Base-by-base conservation (phyloP, 768 basidiomycete species). In the Amanita thiersii region DNA sequence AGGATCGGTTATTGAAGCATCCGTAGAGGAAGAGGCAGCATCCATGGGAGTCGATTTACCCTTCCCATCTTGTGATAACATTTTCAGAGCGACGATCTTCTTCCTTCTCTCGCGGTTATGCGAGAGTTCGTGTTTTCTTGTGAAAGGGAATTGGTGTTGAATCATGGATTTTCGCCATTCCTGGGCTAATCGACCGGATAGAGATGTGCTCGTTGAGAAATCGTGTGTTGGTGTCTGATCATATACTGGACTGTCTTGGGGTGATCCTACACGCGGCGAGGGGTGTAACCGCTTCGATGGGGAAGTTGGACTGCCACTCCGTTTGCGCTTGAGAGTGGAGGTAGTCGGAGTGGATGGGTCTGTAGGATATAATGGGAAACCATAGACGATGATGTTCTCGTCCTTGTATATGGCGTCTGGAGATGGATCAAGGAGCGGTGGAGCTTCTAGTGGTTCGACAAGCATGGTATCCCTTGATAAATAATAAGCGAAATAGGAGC, bases 301-400 rank as follows among this genome's bases (percentile, higher is more conserved):
- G 3, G 37, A 39, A 21, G 65, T 55, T 2, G 61, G 65, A 2
- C 70, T 65, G 10, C 54, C 35, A 35, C 64, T 57, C 21, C 72
- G 67, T 54, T 71, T 75, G 31, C 74, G 63, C 47, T 75, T 76
- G 35, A 56, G 52, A 14, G 56, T 47, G 18, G 11, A 6, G 15
- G 9, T n/a, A 8, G 23, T 17, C 21, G 3, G 12, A n/a, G 18
- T 35, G 33, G 25, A n/a, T 19, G n/a, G 42, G 5, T 17, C 24
- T 24, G n/a, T 39, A 45, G 19, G 56, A 55, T 4, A 59, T 47
- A 35, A 75, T 49, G 3, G 82, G 72, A 86, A 64, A 1, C 73
- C 69, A 50, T 81, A 86, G 5, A 88, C 70, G 5, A 72, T 66
- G 39, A 90, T 58, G 49, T 79, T 79, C 7, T 70, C 63, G 52